Evolutionary conservation across 768 basidiomycete genomes (phyloP).

Genomic region (Nevesoporus exiguus): DNA sequence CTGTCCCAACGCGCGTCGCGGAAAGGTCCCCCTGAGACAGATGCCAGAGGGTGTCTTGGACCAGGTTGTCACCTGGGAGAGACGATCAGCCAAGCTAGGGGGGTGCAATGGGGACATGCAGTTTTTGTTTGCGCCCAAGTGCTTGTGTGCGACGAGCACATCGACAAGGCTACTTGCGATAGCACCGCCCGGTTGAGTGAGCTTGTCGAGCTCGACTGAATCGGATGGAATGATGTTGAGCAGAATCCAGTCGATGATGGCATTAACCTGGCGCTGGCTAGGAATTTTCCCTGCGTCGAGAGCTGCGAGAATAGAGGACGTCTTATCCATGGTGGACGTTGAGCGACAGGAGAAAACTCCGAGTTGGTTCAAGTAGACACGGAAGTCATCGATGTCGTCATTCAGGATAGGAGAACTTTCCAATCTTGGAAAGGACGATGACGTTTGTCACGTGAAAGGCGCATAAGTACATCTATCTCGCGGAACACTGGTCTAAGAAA

Average conservation of each 20-base stretch:
- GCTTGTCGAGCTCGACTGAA: slow-evolving; percentile 35
- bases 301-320: slow-evolving; percentile 60
- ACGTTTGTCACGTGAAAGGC: slow-evolving; percentile 19
- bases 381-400: slow-evolving; percentile 10
- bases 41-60: slow-evolving; percentile 68
- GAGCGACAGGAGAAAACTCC: neutral
- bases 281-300: slow-evolving; percentile 71
- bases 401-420: slow-evolving; percentile 16
- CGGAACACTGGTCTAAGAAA: no score
- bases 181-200: slow-evolving; percentile 53
- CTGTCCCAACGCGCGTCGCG: slow-evolving; percentile 33
- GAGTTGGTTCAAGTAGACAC: no score
- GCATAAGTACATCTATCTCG: slow-evolving; percentile 8
- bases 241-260: slow-evolving; percentile 54
- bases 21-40: slow-evolving; percentile 52
- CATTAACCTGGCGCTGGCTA: slow-evolving; percentile 52
- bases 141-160: slow-evolving; percentile 57
- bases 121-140: slow-evolving; percentile 55
- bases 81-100: neutral
- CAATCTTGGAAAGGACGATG: neutral
- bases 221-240: slow-evolving; percentile 45
- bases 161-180: slow-evolving; percentile 49
- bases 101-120: slow-evolving; percentile 29
- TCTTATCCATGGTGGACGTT: slow-evolving; percentile 52
- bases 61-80: slow-evolving; percentile 52